Conservation (phyloP, 2,329 filamentous ascomycete genomes). For the Diplodia corticola region DNA sequence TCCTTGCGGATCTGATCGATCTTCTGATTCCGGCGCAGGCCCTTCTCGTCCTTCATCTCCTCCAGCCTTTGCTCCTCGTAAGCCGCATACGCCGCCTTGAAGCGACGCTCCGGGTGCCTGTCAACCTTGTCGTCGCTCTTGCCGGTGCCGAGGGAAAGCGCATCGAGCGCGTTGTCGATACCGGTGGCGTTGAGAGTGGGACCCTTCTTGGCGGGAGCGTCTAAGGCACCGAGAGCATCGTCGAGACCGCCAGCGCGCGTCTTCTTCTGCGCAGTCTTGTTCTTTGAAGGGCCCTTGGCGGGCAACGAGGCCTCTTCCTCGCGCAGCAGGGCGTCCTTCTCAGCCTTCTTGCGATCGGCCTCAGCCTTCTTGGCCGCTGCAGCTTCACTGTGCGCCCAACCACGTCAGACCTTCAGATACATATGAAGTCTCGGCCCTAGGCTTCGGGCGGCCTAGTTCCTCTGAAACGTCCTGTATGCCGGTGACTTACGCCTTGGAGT, state of each 20-base stretch:
- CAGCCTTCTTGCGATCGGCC: conserved; percentile 83
- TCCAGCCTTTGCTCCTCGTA: conserved; percentile 79
- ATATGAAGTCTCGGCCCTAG: neutral
- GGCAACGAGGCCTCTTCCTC: conserved; percentile 75
- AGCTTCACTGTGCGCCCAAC: conserved; percentile 63
- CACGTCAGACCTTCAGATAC: neutral
- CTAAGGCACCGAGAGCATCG: conserved; percentile 50
- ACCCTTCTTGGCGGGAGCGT: conserved; percentile 46
- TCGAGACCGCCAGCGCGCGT: conserved; percentile 66
- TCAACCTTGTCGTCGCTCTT: conserved; percentile 72
- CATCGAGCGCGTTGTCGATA: conserved; percentile 92
- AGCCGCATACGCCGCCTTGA: conserved; percentile 79
- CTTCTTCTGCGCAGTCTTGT: conserved; percentile 61
- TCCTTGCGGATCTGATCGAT: conserved; percentile 84
- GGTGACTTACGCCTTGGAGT: conserved; percentile 74
- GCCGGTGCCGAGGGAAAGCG: conserved; percentile 67
- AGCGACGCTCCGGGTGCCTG: conserved; percentile 82
- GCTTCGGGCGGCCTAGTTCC: neutral
- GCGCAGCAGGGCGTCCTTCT: conserved; percentile 77
- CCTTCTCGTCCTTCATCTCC: conserved; percentile 85
- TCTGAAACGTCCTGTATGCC: neutral
- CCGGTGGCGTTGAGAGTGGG: conserved; percentile 74
- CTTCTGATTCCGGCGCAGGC: conserved; percentile 79
- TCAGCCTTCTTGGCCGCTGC: conserved; percentile 83
- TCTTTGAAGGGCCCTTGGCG: conserved; percentile 63